Evolutionary conservation across 768 basidiomycete species (phyloP).

Genomic region (Podaxis sp.): DNA sequence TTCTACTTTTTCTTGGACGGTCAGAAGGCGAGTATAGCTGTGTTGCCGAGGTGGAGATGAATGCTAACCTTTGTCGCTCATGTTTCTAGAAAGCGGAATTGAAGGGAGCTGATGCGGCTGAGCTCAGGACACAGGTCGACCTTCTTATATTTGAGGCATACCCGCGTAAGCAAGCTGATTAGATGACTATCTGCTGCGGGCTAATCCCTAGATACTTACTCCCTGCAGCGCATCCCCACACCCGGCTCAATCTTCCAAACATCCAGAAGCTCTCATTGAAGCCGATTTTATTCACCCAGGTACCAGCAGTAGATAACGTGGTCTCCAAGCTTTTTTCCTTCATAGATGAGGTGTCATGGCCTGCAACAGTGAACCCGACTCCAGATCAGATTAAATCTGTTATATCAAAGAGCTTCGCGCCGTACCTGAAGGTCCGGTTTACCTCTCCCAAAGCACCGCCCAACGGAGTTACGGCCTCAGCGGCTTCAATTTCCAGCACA

Average conservation of each 20-base stretch:
- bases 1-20: conserved; percentile 87
- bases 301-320: conserved; percentile 67
- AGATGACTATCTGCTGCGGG: neutral
- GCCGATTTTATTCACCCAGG: conserved; percentile 74
- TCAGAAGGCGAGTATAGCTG: conserved; percentile 48
- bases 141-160: conserved; percentile 73
- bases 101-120: conserved; percentile 67
- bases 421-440: conserved; percentile 66
- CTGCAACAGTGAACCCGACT: conserved; percentile 23
- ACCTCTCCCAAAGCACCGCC: conserved; percentile 23
- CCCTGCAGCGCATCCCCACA: conserved; percentile 71
- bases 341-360: conserved; percentile 49
- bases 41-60: neutral
- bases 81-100: conserved; percentile 58
- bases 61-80: neutral
- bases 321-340: conserved; percentile 59
- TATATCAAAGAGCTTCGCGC: conserved; percentile 47
- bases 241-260: conserved; percentile 53
- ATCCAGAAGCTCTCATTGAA: conserved; percentile 63
- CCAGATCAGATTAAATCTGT: conserved; percentile 46
- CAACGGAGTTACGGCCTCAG: conserved; percentile 13
- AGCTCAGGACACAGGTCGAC: conserved; percentile 72
- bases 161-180: conserved; percentile 61
- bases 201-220: neutral
- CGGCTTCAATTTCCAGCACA: conserved; percentile 28